Evolutionary conservation across 108 stramenopile species (phyloP).

Genomic region (Fragilaria radians): DNA sequence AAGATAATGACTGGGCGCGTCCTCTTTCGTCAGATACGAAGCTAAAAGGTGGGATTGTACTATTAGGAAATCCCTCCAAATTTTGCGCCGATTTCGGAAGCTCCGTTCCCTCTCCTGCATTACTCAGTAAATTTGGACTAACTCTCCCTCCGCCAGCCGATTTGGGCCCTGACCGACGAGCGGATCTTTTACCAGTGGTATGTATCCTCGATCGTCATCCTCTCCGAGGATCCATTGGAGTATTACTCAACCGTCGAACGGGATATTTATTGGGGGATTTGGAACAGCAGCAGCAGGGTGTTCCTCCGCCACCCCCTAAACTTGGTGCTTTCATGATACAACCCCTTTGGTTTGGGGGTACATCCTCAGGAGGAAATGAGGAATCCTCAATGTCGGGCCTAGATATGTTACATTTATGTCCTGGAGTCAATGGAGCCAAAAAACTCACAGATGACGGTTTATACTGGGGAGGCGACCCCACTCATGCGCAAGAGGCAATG

Average conservation of each 20-base stretch:
- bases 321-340: slow-evolving; percentile 79
- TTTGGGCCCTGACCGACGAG: slow-evolving; percentile 74
- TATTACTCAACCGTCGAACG: slow-evolving; percentile 71
- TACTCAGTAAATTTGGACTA: slow-evolving; percentile 72
- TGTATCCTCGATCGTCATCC: slow-evolving; percentile 45
- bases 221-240: slow-evolving; percentile 37
- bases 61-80: slow-evolving; percentile 71
- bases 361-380: slow-evolving; percentile 25
- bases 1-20: slow-evolving; percentile 45
- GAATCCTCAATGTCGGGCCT: slow-evolving; percentile 14
- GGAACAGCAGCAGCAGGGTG: slow-evolving; percentile 26
- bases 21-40: slow-evolving; percentile 34
- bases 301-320: slow-evolving; percentile 25
- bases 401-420: slow-evolving; percentile 66
- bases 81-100: slow-evolving; percentile 13
- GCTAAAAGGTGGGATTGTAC: slow-evolving; percentile 46
- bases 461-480: slow-evolving; percentile 77
- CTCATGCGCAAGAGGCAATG: slow-evolving; percentile 74
- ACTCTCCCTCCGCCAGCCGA: slow-evolving; percentile 65
- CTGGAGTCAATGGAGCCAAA: slow-evolving; percentile 49
- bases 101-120: slow-evolving; percentile 26
- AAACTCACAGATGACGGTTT: slow-evolving; percentile 65
- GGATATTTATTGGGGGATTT: slow-evolving; percentile 83
- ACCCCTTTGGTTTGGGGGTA: slow-evolving; percentile 81
- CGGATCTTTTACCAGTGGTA: slow-evolving; percentile 73